Percentiles rank a stretch among this genome's conserved stretches.
phyloP scores from a whole-genome alignment of 345 rosid genomes.

The Clarkia xantiana region DNA sequence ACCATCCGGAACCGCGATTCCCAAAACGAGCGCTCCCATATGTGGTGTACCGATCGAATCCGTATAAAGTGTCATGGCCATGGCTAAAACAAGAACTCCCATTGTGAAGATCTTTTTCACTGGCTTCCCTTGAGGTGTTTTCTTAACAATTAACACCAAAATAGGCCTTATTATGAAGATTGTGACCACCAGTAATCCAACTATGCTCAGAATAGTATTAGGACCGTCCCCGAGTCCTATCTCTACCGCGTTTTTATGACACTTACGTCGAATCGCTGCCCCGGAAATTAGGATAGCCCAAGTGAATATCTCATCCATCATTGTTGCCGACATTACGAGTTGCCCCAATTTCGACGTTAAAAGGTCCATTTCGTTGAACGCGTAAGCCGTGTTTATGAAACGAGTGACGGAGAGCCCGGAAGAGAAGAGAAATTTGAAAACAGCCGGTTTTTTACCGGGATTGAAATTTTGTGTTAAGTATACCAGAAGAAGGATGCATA shows the following conservation, averaged over 20 bases:
- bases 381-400: slow-evolving; percentile 2
- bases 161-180: no score
- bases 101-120: slow-evolving; percentile 5
- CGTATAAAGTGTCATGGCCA: background rate
- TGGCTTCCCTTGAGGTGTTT: slow-evolving; percentile 13
- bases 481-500: no score
- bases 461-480: background rate
- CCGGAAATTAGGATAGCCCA: background rate
- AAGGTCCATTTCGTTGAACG: slow-evolving; percentile 2
- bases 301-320: background rate
- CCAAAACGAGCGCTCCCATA: slow-evolving; percentile 9
- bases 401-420: slow-evolving; percentile 1
- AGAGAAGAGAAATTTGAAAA: background rate
- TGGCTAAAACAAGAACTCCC: background rate
- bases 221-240: no score
- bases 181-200: no score
- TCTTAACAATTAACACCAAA: slow-evolving; percentile 1
- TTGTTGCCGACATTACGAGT: background rate
- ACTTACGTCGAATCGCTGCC: background rate
- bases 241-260: no score
- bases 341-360: slow-evolving; percentile 2
- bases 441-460: background rate
- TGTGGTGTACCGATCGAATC: slow-evolving; percentile 7
- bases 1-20: slow-evolving; percentile 19
- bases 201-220: no score